Evolutionary conservation across 305 asterid genomes (phyloP), one percentile per base, ranked within the genome.

Genomic region (Plantago coronopus): DNA sequence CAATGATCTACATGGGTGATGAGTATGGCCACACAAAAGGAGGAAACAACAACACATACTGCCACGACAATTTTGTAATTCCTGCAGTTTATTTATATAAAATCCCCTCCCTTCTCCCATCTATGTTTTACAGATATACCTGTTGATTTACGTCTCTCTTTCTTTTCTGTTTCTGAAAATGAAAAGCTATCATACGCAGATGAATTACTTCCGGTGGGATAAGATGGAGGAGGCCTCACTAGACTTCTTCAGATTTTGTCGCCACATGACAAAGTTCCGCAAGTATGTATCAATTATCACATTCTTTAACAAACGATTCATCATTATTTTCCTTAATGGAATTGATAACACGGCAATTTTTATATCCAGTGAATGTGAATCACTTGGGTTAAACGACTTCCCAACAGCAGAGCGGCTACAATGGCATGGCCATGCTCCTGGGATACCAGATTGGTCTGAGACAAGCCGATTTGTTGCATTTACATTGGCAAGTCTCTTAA

Each of bases 11-110:
- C 65, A 89, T 93, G 99, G 99, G 99, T 6, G 99, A 87, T 68
- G 99, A 93, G 71, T 93, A 89, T 66, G 97, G 96, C 59, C 99
- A 89, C 79, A 83, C 97, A 8, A 93, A 93, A 79, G 96, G 99
- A 43, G 97, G 97, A 69, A 93, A 89, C 81, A 93, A 93, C 89
- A 93, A 93, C 69, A 83, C 96, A 16, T 89, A 93, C 73, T 93
- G 97, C 84, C 97, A 87, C 27, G 95, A 93, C 76, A 93, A 89
- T 68, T 83, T 74, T 68, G 97, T 91, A 88, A 67, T 58, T 17
- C 49, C 54, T 13, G 13, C 15, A 62, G 6, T 66, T 15, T 70
- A 48, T 60, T 48, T 29, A 40, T 54, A 45, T 56, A 17, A 11
- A 31, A 7, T 20, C 43, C 17, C 62, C 42, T 43, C 34, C 38